Evolutionary conservation across 352 stramenopile species (phyloP).

Genomic region (Halophytophthora polymorphica): DNA sequence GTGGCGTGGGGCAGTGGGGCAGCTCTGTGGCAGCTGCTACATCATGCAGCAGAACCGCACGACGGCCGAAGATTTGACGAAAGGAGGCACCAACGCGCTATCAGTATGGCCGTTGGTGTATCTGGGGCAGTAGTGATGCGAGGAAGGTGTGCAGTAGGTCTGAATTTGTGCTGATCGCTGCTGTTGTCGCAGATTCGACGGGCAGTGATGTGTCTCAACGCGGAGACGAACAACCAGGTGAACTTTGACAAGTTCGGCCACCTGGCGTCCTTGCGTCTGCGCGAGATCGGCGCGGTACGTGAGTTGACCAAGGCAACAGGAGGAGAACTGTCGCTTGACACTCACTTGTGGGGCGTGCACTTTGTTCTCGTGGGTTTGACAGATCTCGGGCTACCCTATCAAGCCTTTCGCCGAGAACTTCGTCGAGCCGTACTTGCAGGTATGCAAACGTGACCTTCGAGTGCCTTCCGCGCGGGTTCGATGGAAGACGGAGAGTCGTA

Average conservation of each 20-base stretch:
- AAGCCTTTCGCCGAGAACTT: slow-evolving; percentile 78
- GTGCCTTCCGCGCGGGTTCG: too few species aligned
- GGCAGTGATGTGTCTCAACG: slow-evolving; percentile 67
- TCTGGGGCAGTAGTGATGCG: background rate
- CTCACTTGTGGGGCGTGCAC: background rate
- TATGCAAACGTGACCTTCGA: slow-evolving; percentile 6
- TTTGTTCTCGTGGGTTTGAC: background rate
- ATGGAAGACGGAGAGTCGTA: too few species aligned
- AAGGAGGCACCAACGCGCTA: slow-evolving; percentile 48
- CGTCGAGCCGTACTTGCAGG: slow-evolving; percentile 70
- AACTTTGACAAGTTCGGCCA: slow-evolving; percentile 84
- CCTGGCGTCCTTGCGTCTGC: slow-evolving; percentile 60
- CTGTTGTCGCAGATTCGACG: slow-evolving; percentile 43
- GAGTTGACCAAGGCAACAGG: background rate
- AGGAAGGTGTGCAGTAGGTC: background rate
- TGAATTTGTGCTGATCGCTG: slow-evolving; percentile 1
- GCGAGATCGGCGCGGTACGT: slow-evolving; percentile 61
- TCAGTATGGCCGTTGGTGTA: slow-evolving; percentile 31
- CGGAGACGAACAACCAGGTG: slow-evolving; percentile 54
- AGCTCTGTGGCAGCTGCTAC: slow-evolving; percentile 70
- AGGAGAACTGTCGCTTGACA: background rate
- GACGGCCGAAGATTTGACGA: slow-evolving; percentile 67
- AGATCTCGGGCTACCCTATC: slow-evolving; percentile 79
- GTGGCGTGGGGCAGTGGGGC: slow-evolving; percentile 30
- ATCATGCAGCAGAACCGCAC: slow-evolving; percentile 67